Base-by-base conservation (phyloP, 352 stramenopile genomes). In the Aphanomyces cochlioides region DNA sequence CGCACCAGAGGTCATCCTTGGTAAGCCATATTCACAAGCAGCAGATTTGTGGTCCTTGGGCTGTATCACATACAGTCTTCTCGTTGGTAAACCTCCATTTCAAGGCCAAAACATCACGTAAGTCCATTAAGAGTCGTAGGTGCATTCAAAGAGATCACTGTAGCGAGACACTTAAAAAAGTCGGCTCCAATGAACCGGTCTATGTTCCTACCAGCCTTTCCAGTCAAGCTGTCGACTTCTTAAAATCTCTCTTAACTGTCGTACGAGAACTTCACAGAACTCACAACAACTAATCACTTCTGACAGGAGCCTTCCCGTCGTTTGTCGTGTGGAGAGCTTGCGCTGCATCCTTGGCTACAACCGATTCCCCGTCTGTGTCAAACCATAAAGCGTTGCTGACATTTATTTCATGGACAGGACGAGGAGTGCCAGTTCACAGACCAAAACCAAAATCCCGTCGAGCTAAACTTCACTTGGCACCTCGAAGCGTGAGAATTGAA, bases 21-120 rank as follows among this genome's bases (percentile, higher is more conserved):
- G 74, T 4, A 45, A 73, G 8, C 67, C 80, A 8, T 92, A 93
- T 73, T 77, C 79, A 59, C 72, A 87, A 39, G 78, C 81, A 4
- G 87, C 87, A 12, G 87, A 92, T 75, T 77, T 94, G 19, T 94
- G 86, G 84, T 94, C 86, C 1, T 69, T 94, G 28, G 86, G 86
- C 4, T 94, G 86, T 73, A 90, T 94, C 72, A 72, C 92, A 12
- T 84, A 88, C 75, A 86, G 80, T 54, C 75, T 94, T 15, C 40
- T 92, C 40, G 59, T 90, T 5, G 81, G 85, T 6, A 80, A 77
- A 38, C 75, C 87, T 12, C 87, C 86, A 3, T 94, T 91, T 67
- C 81, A 94, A 81, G 84, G 84, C 36, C 74, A 74, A 17, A 82
- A 82, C 80, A 83, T 92, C 47, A 89, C 82, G 84, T 89, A 73